A percentile compares a stretch with the other conserved stretches of the same genome.
Evolutionary conservation across 2,329 filamentous ascomycete genomes (phyloP).

Genomic region (Alternaria triticina): DNA sequence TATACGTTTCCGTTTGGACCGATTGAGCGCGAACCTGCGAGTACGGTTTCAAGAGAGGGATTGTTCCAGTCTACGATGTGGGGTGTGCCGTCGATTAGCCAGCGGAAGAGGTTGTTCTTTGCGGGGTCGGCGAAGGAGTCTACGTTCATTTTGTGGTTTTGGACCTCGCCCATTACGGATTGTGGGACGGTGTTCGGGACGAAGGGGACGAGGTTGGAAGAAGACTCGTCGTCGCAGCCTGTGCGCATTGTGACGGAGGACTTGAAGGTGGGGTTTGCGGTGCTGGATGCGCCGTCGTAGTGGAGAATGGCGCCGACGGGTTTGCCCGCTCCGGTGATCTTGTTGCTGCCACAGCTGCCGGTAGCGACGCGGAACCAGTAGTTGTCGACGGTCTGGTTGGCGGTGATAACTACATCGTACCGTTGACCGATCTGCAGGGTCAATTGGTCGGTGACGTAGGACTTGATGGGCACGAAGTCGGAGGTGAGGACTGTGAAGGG

Average conservation of each 20-base stretch:
- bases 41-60: constrained; percentile 54
- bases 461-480: constrained; percentile 53
- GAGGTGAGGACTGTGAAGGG: constrained; percentile 51
- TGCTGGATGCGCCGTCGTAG: constrained; percentile 43
- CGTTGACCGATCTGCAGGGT: constrained; percentile 48
- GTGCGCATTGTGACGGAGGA: constrained; percentile 40
- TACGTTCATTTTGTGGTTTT: constrained; percentile 38
- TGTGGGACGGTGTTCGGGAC: constrained; percentile 50
- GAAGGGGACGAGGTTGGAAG: constrained; percentile 45
- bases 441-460: constrained; percentile 45
- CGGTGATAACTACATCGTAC: constrained; percentile 56
- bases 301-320: constrained; percentile 49
- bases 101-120: constrained; percentile 51
- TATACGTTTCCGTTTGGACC: constrained; percentile 37
- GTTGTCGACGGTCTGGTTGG: constrained; percentile 52
- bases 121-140: constrained; percentile 37
- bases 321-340: constrained; percentile 34
- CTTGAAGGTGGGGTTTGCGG: constrained; percentile 45
- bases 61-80: constrained; percentile 51
- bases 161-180: constrained; percentile 33
- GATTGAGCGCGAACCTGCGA: constrained; percentile 38
- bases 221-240: constrained; percentile 48
- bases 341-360: constrained; percentile 44
- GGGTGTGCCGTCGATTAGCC: constrained; percentile 50
- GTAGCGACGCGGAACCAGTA: constrained; percentile 56